Base-by-base conservation (phyloP, 805 yeast species). In the Lachancea cidri region DNA sequence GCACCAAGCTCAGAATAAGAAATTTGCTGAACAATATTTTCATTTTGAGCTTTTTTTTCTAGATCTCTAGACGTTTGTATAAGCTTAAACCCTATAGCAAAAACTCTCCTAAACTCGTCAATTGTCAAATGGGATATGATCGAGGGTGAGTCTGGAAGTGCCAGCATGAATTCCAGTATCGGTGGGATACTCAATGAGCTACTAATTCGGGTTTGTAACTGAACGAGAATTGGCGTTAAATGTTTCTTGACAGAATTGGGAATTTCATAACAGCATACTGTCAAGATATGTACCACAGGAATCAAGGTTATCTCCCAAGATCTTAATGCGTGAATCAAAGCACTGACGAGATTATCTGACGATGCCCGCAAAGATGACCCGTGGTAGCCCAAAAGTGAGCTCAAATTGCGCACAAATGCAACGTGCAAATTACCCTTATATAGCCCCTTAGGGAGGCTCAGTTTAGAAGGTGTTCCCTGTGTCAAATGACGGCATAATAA, bases 221-320 rank as follows among this genome's bases (percentile, higher is more conserved):
- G 76, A n/a, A 83, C 76, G 46, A 87, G 68, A 8, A 88, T 77
- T n/a, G 77, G 78, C 6, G 80, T 70, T 27, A 86, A 57, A 50
- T 70, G 82, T 52, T 81, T 80, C 57, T 81, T 83, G 41, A 88
- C 71, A 0, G 91, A 77, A 8, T 71, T 57, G 1, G 95, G 94
- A 25, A 84, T 70, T 55, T 86, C 95, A 57, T 83, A 86, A 56
- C 95, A 83, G 50, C 91, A 83, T 2, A 83, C 71, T 4, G 83
- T 78, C 43, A 89, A 65, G 33, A 82, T 80, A 50, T 86, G 87
- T 20, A 88, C 74, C 48, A 87, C 77, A 2, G 94, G 87, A 27
- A 81, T 74, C 0, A 87, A 85, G 0, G 94, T 79, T 45, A 76
- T 77, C 45, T 86, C 87, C 86, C 89, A 83, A 1, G 87, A 79